phyloP scores from a whole-genome alignment of 352 stramenopile species.

The Thalassiosira livingstoniorum region DNA sequence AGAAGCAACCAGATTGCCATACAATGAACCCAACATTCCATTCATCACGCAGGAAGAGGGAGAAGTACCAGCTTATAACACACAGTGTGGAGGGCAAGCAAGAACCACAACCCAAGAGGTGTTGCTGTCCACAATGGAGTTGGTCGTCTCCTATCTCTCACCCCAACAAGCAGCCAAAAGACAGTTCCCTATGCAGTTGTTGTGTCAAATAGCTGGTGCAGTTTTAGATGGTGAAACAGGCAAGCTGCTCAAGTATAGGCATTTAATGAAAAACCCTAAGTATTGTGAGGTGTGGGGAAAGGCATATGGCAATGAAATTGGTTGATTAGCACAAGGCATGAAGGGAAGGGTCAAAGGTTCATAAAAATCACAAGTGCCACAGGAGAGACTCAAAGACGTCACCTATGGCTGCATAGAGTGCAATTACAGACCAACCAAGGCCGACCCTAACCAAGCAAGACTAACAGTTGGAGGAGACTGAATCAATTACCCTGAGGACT shows the following conservation, averaged over 20 bases:
- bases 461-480: constrained; percentile 54
- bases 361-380: constrained; percentile 28
- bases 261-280: not conserved
- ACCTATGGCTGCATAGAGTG: constrained; percentile 55
- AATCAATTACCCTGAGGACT: constrained; percentile 48
- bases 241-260: constrained; percentile 2
- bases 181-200: not conserved
- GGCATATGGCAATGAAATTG: constrained; percentile 40
- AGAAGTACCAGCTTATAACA: not conserved
- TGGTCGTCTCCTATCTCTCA: not conserved
- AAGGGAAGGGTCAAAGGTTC: constrained; percentile 3
- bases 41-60: too few species aligned
- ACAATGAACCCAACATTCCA: too few species aligned
- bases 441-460: constrained; percentile 30
- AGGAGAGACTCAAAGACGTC: constrained; percentile 22
- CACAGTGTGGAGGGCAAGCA: not conserved
- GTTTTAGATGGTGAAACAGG: constrained; percentile 4
- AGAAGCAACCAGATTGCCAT: too few species aligned
- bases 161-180: not conserved
- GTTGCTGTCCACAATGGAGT: not conserved
- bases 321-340: constrained; percentile 46
- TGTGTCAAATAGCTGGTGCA: not conserved
- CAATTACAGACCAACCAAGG: constrained; percentile 44
- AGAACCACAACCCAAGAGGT: not conserved
- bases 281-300: constrained; percentile 30